Evolutionary conservation across 495 filamentous ascomycete genomes (phyloP).

Genomic region (Neurospora terricola): DNA sequence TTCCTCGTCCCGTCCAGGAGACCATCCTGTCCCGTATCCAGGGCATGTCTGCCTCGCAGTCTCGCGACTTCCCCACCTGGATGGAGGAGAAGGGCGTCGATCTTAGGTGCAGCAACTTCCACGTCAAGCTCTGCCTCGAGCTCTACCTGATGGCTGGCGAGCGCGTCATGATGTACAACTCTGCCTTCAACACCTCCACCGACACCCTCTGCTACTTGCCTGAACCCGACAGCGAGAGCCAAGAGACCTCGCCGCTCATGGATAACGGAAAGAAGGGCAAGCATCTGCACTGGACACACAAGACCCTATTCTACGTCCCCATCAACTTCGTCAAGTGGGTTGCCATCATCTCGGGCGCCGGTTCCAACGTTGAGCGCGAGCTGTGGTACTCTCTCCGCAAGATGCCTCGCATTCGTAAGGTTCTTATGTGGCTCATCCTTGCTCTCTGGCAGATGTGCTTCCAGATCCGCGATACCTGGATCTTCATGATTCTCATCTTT

Average conservation of each 20-base stretch:
- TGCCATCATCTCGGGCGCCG: slow-evolving; percentile 14
- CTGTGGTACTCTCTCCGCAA: slow-evolving; percentile 13
- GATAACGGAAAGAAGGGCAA: neutral
- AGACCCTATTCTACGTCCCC: neutral
- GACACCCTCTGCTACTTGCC: neutral
- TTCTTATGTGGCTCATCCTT: slow-evolving; percentile 1
- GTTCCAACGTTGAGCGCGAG: slow-evolving; percentile 17
- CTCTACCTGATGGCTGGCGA: slow-evolving; percentile 1
- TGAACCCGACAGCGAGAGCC: neutral
- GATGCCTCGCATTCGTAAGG: neutral
- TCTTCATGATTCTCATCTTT: slow-evolving; percentile 14
- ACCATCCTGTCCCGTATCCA: slow-evolving; percentile 10
- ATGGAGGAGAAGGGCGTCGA: neutral
- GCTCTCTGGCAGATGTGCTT: slow-evolving; percentile 10
- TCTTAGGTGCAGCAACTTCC: slow-evolving; percentile 9
- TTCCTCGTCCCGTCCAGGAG: slow-evolving; percentile 3
- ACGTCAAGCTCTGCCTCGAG: slow-evolving; percentile 3
- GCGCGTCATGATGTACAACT: neutral
- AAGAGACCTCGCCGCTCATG: neutral
- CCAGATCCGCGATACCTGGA: slow-evolving; percentile 9
- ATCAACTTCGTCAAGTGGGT: slow-evolving; percentile 12
- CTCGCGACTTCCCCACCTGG: slow-evolving; percentile 1
- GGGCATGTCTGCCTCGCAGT: neutral
- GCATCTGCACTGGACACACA: neutral
- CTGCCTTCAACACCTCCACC: neutral